Evolutionary conservation across 345 rosid genomes (phyloP).

Genomic region (Hibiscus tridactylites): DNA sequence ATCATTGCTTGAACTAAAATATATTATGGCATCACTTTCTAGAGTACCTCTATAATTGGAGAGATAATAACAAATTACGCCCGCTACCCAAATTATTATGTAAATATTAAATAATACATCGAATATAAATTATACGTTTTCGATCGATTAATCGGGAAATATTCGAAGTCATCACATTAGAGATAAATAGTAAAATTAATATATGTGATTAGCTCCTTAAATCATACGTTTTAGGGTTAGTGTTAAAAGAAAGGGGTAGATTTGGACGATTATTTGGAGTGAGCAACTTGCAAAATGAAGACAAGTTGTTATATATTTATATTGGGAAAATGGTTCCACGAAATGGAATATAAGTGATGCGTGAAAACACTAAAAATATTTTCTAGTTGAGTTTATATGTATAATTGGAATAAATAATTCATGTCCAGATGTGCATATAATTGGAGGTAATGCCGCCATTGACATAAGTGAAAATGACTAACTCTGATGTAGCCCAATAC

Average conservation of each 20-base stretch:
- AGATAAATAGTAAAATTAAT: too few species aligned
- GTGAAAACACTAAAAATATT: conserved; percentile 17
- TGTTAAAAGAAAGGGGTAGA: too few species aligned
- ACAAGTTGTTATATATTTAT: neutral
- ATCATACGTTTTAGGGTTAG: too few species aligned
- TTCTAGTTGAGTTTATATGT: neutral
- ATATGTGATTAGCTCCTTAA: too few species aligned
- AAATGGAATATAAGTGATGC: neutral
- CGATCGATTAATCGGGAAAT: too few species aligned
- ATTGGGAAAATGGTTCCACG: neutral
- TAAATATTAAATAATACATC: neutral
- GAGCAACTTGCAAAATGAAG: neutral
- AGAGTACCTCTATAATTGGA: conserved; percentile 16
- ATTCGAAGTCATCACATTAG: too few species aligned
- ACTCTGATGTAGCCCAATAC: neutral
- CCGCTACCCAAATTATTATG: neutral
- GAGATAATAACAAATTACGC: conserved; percentile 6
- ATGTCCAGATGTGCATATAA: neutral
- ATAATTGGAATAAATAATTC: neutral
- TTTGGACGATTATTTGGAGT: too few species aligned
- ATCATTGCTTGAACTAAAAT: neutral
- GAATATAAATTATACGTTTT: too few species aligned
- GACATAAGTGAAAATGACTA: neutral
- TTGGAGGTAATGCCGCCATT: conserved; percentile 21
- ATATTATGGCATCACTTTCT: neutral